Evolutionary conservation across 116 monocot species (phyloP).

Genomic region (Trichopus zeylanicus): DNA sequence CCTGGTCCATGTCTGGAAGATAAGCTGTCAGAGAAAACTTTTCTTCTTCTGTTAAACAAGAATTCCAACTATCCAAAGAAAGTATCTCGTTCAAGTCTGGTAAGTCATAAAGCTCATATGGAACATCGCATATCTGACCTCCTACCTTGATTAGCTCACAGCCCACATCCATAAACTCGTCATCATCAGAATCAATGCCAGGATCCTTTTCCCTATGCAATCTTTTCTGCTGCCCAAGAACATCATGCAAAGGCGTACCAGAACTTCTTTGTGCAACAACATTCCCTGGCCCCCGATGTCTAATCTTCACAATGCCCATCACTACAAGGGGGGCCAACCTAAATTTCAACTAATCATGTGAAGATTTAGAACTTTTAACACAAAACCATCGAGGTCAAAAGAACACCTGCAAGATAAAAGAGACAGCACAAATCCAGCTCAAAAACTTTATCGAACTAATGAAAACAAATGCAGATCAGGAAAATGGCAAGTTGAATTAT

Average conservation of each 20-base stretch:
- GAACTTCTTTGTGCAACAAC: conserved; percentile 8
- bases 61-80: conserved; percentile 84
- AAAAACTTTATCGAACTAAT: too few relatives aligned
- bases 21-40: conserved; percentile 58
- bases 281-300: conserved; percentile 23
- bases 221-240: conserved; percentile 14
- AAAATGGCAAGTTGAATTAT: too few relatives aligned
- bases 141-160: conserved; percentile 51
- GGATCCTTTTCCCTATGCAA: conserved; percentile 5
- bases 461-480: too few relatives aligned
- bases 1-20: conserved; percentile 80
- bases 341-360: too few relatives aligned
- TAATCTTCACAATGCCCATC: conserved; percentile 75
- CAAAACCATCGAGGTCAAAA: too few relatives aligned
- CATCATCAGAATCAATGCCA: conserved; percentile 34
- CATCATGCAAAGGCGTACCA: too few relatives aligned
- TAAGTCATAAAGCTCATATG: conserved; percentile 76
- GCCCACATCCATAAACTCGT: conserved; percentile 39
- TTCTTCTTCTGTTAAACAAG: conserved; percentile 78
- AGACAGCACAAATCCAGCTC: too few relatives aligned
- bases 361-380: too few relatives aligned
- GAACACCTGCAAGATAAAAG: too few relatives aligned
- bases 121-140: conserved; percentile 53
- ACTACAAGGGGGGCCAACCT: too few relatives aligned
- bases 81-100: conserved; percentile 57